These are phyloP conservation scores for Verticillium dahliae DNA, from an alignment of 2,329 filamentous ascomycete genomes.

Conservation along the genomic window DNA sequence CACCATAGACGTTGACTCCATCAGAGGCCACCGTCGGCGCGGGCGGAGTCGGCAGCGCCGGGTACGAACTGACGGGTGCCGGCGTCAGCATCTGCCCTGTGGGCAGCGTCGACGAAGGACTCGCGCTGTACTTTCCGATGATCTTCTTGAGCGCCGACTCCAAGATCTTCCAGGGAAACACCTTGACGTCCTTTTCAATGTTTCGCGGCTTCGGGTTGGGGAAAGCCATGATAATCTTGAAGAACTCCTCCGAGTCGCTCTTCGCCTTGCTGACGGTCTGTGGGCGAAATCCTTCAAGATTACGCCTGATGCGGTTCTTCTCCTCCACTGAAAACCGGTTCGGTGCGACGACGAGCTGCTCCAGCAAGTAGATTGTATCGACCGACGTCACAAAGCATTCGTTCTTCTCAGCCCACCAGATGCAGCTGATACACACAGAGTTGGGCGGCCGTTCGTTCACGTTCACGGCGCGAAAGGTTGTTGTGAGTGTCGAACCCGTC, in stretches of 20 bases:
- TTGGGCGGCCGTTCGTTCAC: constrained; percentile 73
- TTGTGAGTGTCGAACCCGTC: constrained; percentile 71
- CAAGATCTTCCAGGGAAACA: constrained; percentile 93
- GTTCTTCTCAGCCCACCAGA: constrained; percentile 88
- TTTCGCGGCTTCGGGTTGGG: constrained; percentile 92
- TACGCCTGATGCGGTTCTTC: constrained; percentile 95
- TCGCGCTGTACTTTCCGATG: constrained; percentile 84
- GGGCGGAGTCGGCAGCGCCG: constrained; percentile 37
- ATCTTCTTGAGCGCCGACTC: constrained; percentile 90
- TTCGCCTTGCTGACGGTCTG: constrained; percentile 91
- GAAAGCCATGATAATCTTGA: constrained; percentile 98
- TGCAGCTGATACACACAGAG: constrained; percentile 94
- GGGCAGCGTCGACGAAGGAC: constrained; percentile 30
- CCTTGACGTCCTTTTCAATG: constrained; percentile 99
- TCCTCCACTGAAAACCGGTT: constrained; percentile 90
- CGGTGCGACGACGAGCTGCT: constrained; percentile 71
- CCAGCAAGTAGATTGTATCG: constrained; percentile 91
- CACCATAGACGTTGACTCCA: constrained; percentile 28
- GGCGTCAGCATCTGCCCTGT: constrained; percentile 34
- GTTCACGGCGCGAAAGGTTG: constrained; percentile 72
- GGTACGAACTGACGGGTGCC: constrained; percentile 30
- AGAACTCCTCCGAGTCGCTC: constrained; percentile 89
- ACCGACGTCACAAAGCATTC: constrained; percentile 95
- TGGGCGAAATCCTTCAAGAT: constrained; percentile 89
- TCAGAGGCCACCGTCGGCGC: constrained; percentile 26